phyloP scores from a whole-genome alignment of 1,284 basidiomycete genomes.

The Sporisorium iseilematis-ciliati region DNA sequence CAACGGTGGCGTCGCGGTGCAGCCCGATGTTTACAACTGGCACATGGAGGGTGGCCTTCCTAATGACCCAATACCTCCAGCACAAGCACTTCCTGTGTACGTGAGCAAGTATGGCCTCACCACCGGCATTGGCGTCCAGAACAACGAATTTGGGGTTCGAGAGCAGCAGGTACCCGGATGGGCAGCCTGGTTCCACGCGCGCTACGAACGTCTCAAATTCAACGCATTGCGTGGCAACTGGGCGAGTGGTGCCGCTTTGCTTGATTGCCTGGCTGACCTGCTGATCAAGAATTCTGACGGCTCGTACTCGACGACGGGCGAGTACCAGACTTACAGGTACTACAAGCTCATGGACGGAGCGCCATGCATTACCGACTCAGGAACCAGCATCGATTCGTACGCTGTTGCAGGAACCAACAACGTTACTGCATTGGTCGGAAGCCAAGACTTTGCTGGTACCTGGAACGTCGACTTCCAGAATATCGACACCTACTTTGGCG shows the following conservation, averaged over 20 bases:
- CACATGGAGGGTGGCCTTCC: constrained; percentile 27
- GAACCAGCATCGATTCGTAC: constrained; percentile 17
- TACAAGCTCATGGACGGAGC: constrained; percentile 18
- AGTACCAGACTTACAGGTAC: constrained; percentile 16
- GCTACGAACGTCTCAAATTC: constrained; percentile 31
- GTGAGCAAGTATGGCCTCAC: constrained; percentile 20
- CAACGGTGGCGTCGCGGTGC: constrained; percentile 14
- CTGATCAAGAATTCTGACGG: constrained; percentile 26
- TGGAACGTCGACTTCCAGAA: constrained; percentile 19
- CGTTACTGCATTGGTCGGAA: constrained; percentile 17
- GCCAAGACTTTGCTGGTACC: constrained; percentile 9
- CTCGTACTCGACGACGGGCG: constrained; percentile 18
- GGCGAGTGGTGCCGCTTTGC: constrained; percentile 16
- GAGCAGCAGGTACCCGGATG: constrained; percentile 24
- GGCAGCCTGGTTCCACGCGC: constrained; percentile 27
- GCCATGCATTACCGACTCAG: constrained; percentile 20
- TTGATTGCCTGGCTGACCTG: constrained; percentile 13
- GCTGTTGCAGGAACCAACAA: constrained; percentile 15
- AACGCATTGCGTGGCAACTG: constrained; percentile 25
- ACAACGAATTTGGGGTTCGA: constrained; percentile 29
- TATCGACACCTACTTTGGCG: constrained; percentile 13
- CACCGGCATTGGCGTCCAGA: constrained; percentile 25
- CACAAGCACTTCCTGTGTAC: constrained; percentile 22
- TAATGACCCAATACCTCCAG: constrained; percentile 29
- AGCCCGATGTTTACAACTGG: constrained; percentile 32